A percentile compares a stretch with the other conserved stretches of the same genome.
Conservation (phyloP, 1,284 basidiomycete species). For the Ganoderma lingzhi region DNA sequence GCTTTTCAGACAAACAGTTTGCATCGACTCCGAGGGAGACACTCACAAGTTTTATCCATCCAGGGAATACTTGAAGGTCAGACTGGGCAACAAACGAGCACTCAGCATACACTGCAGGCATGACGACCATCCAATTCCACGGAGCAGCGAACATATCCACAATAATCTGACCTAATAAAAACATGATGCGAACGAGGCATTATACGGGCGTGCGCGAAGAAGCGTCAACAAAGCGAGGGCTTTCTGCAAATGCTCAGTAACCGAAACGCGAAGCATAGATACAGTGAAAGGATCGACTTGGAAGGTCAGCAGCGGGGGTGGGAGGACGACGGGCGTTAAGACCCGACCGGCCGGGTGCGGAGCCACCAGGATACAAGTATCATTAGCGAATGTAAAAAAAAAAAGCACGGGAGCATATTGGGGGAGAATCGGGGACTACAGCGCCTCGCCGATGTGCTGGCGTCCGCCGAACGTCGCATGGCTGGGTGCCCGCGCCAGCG, state of each 20-base stretch:
- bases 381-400: background rate
- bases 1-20: background rate
- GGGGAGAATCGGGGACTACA: constrained; percentile 21
- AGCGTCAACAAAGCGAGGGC: background rate
- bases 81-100: background rate
- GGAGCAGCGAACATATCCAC: constrained; percentile 13
- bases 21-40: background rate
- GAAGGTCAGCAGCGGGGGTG: no score
- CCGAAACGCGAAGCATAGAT: constrained; percentile 5
- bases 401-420: background rate
- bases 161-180: constrained; percentile 33
- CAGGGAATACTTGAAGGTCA: background rate
- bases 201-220: background rate
- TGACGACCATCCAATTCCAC: background rate
- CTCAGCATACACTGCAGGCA: background rate
- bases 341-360: background rate
- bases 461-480: constrained; percentile 36
- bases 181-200: constrained; percentile 12
- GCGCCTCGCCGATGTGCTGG: constrained; percentile 39
- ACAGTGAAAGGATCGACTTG: constrained; percentile 14
- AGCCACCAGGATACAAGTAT: background rate
- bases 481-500: constrained; percentile 37
- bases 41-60: background rate
- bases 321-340: constrained; percentile 8
- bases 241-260: background rate